Evolutionary conservation across 1,284 basidiomycete species (phyloP).

Genomic region (Pseudozyma sp.): DNA sequence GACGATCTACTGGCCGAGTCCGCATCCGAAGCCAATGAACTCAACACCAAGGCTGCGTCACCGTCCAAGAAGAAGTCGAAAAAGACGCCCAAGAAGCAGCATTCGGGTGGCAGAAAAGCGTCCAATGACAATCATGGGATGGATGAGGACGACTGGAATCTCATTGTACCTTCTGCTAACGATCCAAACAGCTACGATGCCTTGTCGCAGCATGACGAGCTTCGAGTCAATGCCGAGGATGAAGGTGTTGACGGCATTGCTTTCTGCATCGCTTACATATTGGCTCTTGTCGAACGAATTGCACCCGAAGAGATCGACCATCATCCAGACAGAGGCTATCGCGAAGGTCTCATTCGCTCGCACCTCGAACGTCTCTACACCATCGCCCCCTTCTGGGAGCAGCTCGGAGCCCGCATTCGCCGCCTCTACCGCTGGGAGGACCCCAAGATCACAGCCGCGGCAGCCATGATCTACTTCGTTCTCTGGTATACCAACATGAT

Average conservation of each 20-base stretch:
- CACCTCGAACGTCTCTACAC: conserved; percentile 67
- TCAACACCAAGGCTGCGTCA: neutral
- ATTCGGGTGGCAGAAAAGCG: conserved; percentile 2
- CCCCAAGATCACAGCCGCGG: conserved; percentile 55
- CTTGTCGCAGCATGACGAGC: conserved; percentile 32
- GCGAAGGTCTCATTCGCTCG: conserved; percentile 63
- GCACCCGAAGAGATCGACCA: conserved; percentile 68
- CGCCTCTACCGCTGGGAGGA: conserved; percentile 52
- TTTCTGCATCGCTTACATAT: conserved; percentile 66
- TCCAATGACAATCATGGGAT: neutral
- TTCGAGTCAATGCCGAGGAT: conserved; percentile 55
- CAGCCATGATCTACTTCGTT: conserved; percentile 68
- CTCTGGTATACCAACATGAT: conserved; percentile 67
- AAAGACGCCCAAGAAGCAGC: conserved; percentile 24
- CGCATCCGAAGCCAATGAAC: conserved; percentile 8
- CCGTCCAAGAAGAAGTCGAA: conserved; percentile 31
- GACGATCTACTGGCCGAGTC: conserved; percentile 8
- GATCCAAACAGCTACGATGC: conserved; percentile 6
- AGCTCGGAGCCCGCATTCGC: conserved; percentile 46
- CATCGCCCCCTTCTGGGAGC: conserved; percentile 69
- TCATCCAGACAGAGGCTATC: conserved; percentile 60
- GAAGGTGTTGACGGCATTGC: conserved; percentile 64
- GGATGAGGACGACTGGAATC: conserved; percentile 43
- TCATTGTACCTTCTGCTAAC: conserved; percentile 39
- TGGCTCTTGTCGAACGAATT: conserved; percentile 63